Percentiles rank a stretch among this genome's conserved stretches.
Conservation (phyloP, 805 yeast species). For the Komagataella ulmi region DNA sequence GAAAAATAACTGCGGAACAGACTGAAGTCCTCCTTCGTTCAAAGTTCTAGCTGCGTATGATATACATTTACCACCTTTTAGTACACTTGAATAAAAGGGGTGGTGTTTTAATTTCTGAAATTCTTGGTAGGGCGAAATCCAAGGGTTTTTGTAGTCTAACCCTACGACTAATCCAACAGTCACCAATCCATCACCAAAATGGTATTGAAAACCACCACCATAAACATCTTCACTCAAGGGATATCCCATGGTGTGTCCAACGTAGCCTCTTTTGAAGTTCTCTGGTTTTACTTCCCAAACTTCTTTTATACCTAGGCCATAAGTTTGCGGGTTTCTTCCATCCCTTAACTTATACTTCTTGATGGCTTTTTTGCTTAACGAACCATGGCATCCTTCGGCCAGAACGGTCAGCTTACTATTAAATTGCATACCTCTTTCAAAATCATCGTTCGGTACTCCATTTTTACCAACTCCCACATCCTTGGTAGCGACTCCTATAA, state of each 20-base stretch:
- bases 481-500: conserved; percentile 86
- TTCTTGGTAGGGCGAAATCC: conserved; percentile 90
- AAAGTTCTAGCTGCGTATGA: conserved; percentile 93
- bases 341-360: conserved; percentile 55
- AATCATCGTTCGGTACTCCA: conserved; percentile 70
- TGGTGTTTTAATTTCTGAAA: conserved; percentile 91
- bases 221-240: conserved; percentile 66
- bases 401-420: conserved; percentile 80
- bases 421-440: conserved; percentile 96
- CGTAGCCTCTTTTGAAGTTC: conserved; percentile 68
- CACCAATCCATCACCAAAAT: conserved; percentile 87
- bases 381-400: conserved; percentile 99
- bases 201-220: conserved; percentile 97
- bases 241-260: conserved; percentile 80
- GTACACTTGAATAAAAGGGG: conserved; percentile 61
- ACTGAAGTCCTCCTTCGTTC: conserved; percentile 94
- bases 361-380: conserved; percentile 69
- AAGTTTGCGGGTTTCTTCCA: conserved; percentile 65
- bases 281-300: conserved; percentile 90
- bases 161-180: conserved; percentile 93
- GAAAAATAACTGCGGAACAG: conserved; percentile 80
- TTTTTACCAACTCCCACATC: conserved; percentile 75
- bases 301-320: conserved; percentile 92
- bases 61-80: conserved; percentile 84
- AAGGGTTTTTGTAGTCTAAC: conserved; percentile 88